Conservation (phyloP, 139 green algal species). For the Chlamydomonas sp. region DNA sequence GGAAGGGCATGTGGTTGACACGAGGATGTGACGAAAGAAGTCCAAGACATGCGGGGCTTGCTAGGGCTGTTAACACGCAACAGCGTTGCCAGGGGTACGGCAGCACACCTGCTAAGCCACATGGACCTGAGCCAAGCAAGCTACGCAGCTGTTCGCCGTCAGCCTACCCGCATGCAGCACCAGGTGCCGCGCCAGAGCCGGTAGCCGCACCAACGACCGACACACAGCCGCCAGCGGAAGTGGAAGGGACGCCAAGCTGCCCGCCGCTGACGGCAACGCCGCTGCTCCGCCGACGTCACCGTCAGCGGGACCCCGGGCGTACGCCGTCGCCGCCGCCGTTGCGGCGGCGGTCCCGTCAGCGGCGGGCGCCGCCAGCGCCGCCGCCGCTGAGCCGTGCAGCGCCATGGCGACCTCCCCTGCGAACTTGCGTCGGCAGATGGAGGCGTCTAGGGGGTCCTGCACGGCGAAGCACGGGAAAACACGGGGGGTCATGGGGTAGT, state of each 20-base stretch:
- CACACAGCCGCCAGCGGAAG: conserved; percentile 5
- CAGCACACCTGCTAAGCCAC: too few relatives aligned
- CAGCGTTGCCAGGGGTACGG: too few relatives aligned
- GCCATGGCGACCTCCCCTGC: conserved; percentile 34
- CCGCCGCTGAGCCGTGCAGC: conserved; percentile 17
- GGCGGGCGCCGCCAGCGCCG: neutral
- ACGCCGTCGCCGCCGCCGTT: too few relatives aligned
- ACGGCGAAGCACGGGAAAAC: neutral
- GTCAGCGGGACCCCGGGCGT: too few relatives aligned
- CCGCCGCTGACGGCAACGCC: neutral
- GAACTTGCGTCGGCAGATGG: conserved; percentile 44
- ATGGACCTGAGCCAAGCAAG: too few relatives aligned
- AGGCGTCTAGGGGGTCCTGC: conserved; percentile 39
- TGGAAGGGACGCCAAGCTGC: neutral
- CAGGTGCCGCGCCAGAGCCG: neutral
- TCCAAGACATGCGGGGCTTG: too few relatives aligned
- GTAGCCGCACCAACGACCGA: neutral
- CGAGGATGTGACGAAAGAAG: too few relatives aligned
- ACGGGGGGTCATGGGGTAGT: neutral
- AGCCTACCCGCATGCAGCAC: conserved; percentile 1
- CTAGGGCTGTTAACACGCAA: too few relatives aligned
- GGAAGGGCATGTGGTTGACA: too few relatives aligned
- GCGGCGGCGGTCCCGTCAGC: neutral
- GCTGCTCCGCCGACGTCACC: neutral
- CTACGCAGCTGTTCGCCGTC: too few relatives aligned